Evolutionary conservation across 202 grass and related monocot genomes (phyloP), one percentile per base, ranked within the genome.

Genomic region (Panicum hallii): DNA sequence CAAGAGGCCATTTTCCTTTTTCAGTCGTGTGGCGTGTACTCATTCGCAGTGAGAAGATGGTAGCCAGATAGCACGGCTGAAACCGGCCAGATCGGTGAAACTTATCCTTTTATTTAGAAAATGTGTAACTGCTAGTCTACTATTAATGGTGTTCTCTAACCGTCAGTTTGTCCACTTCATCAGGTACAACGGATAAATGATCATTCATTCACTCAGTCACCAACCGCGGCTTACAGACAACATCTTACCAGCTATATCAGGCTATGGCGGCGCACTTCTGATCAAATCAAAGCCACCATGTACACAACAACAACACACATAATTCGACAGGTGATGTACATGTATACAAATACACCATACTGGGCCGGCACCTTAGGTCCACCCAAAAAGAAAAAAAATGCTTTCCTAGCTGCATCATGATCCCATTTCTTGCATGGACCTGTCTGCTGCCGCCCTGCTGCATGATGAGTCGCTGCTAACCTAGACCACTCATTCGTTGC

Each of bases 401-500:
- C 26, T 49, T 10, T 19, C 28, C 7, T 36, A 72, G 47, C 57
- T 47, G 60, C 69, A 41, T 52, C 15, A 41, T 47, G 50, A 70
- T 17, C 64, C 83, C 70, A 52, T 8, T 53, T 73, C 46, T 52
- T 28, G 36, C 23, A 80, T 86, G 84, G 82, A 63, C 66, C 30
- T 63, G 74, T 17, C 23, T 32, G 32, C 63, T 65, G 56, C 41
- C 17, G 38, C 50, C 50, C 58, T 81, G 52, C 30, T 71, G 42
- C 43, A 19, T 30, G 26, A 61, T 9, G 20, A 32, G 16, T 41
- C n/a, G 8, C 17, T 22, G 49, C 40, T 49, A 82, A 82, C 78
- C 66, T 60, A 61, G 63, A 77, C 79, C 54, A 63, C 86, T 82
- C 53, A 28, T 38, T 55, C 12, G 45, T 23, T 63, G 65, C 62